Percentiles rank a stretch among this genome's conserved stretches.
phyloP scores from a whole-genome alignment of 2,329 filamentous ascomycete genomes.

The Paramyrothecium roridum region DNA sequence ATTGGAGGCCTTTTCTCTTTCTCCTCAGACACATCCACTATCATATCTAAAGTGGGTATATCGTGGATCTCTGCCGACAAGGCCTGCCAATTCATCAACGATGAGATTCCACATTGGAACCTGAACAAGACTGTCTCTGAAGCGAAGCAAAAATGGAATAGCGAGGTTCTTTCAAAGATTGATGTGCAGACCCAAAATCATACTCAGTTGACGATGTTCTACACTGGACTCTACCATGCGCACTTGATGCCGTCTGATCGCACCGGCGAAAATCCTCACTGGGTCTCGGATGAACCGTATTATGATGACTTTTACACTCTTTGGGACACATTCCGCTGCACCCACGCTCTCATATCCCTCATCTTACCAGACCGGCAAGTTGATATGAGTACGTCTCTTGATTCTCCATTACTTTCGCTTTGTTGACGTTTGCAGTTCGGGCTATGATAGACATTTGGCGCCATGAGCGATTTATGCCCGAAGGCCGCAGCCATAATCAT shows the following conservation, averaged over 20 bases:
- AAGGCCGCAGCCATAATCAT: conserved; percentile 51
- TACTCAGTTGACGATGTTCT: too few relatives aligned
- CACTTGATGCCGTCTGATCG: conserved; percentile 60
- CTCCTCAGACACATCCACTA: too few relatives aligned
- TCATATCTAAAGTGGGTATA: too few relatives aligned
- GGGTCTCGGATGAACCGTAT: conserved; percentile 52
- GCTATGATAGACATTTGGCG: conserved; percentile 57
- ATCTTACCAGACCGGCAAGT: conserved; percentile 49
- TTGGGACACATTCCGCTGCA: conserved; percentile 54
- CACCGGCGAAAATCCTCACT: conserved; percentile 56
- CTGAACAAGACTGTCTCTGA: too few relatives aligned
- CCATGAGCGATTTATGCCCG: conserved; percentile 50
- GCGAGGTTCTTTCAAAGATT: too few relatives aligned
- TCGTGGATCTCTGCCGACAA: too few relatives aligned
- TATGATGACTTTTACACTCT: conserved; percentile 60
- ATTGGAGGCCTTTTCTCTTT: too few relatives aligned
- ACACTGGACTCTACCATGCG: conserved; percentile 58
- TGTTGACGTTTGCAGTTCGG: conserved; percentile 28
- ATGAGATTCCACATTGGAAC: too few relatives aligned
- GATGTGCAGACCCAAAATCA: too few relatives aligned
- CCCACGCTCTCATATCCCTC: conserved; percentile 42
- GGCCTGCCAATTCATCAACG: too few relatives aligned
- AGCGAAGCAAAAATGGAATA: too few relatives aligned
- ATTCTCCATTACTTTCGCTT: too few relatives aligned
- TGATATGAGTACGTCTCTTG: conserved; percentile 35